Base-by-base conservation (phyloP, 2,329 filamentous ascomycete species). In the Paramyrothecium roridum region DNA sequence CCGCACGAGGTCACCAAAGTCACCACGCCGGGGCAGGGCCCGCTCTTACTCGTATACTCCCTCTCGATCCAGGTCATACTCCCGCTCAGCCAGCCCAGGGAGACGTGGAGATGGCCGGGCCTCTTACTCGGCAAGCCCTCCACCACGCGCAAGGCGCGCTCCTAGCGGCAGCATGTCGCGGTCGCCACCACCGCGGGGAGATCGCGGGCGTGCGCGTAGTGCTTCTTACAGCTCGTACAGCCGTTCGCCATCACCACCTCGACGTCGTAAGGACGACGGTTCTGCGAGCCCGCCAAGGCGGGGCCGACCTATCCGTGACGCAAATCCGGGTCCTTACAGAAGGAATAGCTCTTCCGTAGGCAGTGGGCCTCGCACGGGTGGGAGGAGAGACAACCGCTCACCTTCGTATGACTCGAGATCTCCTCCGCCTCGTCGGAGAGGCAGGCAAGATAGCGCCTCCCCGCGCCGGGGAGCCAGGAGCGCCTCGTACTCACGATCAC, bases 11-110 rank as follows among this genome's bases (percentile, higher is more conserved):
- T 70, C 68, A 16, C 63, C 65, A 23, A 64, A 68, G 3, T 66
- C 68, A 3, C 59, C 67, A 3, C 59, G 61, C 52, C 57, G 59
- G 16, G 55, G 54, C 47, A 63, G 56, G 43, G 60, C 56, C 8
- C 61, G 65, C 8, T 66, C 62, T 22, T 61, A 61, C 2, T 67
- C 65, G 22, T 67, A 64, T 45, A 65, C 59, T 40, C 60, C 63
- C 8, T 67, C 65, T 17, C 69, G 74, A 45, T 81, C 80, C 10
- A 70, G 76, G 48, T 79, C 79, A 13, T 78, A 76, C 30, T 77
- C 78, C 2, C 67, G 70, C 13, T 80, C 78, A 48, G 70, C 71
- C 2, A 68, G 68, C 19, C 59, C 58, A 19, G 57, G 63, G 21
- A 57, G 57, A 20, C 60, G 66, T 20, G 59, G 54, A 11, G 57